Evolutionary conservation across 2,329 filamentous ascomycete species (phyloP).

Genomic region (Arthrobotrys musiformis): DNA sequence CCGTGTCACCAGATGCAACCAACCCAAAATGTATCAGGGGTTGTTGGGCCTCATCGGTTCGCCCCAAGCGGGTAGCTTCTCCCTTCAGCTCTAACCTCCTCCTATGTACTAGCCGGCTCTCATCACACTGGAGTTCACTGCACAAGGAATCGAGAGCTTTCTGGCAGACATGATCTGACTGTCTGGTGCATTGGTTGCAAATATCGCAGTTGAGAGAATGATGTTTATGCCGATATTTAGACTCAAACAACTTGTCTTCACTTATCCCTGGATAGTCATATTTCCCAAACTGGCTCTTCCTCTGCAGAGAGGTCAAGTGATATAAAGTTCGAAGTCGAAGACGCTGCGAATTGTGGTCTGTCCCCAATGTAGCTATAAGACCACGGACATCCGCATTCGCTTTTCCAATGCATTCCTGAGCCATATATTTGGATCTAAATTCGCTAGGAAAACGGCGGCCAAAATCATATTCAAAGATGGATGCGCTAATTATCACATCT

Average conservation of each 20-base stretch:
- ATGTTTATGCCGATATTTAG: constrained; percentile 59
- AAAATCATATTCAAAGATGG: constrained; percentile 60
- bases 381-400: constrained; percentile 57
- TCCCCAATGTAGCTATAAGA: constrained; percentile 55
- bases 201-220: constrained; percentile 4
- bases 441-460: constrained; percentile 58
- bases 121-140: neutral
- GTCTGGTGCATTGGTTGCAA: neutral
- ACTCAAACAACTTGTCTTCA: constrained; percentile 57
- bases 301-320: neutral
- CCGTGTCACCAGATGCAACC: constrained; percentile 62
- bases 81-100: neutral
- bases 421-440: constrained; percentile 59
- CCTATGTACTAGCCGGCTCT: neutral
- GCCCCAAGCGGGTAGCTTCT: too few species aligned
- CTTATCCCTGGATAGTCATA: neutral
- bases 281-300: neutral
- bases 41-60: neutral
- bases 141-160: neutral
- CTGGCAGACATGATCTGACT: neutral
- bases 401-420: constrained; percentile 48
- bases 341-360: neutral
- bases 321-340: neutral
- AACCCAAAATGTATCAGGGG: constrained; percentile 61
- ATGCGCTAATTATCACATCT: constrained; percentile 61